Base-by-base conservation (phyloP, 495 filamentous ascomycete species). In the Hypoxylon perforatum region DNA sequence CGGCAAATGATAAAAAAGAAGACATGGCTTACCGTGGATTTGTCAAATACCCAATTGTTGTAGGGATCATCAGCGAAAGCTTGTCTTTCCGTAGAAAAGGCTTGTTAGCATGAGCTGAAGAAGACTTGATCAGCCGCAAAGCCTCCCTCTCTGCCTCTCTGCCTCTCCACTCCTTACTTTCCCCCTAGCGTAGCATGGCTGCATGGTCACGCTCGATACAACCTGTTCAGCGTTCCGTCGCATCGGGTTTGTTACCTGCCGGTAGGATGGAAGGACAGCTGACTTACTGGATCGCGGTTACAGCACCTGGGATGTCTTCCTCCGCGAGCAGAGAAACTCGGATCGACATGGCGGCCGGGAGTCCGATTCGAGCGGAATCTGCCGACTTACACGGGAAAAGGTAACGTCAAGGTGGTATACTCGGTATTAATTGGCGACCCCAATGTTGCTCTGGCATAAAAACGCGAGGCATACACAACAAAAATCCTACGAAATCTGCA, bases 11-110 rank as follows among this genome's bases (percentile, higher is more conserved):
- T 22, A n/a, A 41, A 50, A 8, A 18, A 22, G 38, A n/a, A 60
- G 47, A 66, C 74, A 58, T 78, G 83, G 25, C 86, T 73, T 84
- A 85, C 60, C 75, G 74, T 63, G 76, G 75, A 73, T 84, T 65
- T 81, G 44, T 79, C 78, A 70, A 85, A 89, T 10, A 86, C 75
- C 87, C 87, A 90, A 10, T 78, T 76, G 72, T 86, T 88, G 67
- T 88, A 90, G 14, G 88, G 88, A 67, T 91, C 89, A 18, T 88
- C 81, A 8, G 80, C 80, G 75, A 91, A 91, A 15, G 87, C 86
- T 68, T 82, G 79, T 67, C 73, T 75, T 56, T 65, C 84, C 83
- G 49, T 86, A 80, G 60, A 77, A 81, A n/a, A 6, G 33, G 35
- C 49, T 46, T 53, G 72, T 60, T 58, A 64, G 50, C 58, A 58